These are phyloP conservation scores for Cladosporium velox DNA, from an alignment of 2,329 filamentous ascomycete species.

Conservation along the genomic window DNA sequence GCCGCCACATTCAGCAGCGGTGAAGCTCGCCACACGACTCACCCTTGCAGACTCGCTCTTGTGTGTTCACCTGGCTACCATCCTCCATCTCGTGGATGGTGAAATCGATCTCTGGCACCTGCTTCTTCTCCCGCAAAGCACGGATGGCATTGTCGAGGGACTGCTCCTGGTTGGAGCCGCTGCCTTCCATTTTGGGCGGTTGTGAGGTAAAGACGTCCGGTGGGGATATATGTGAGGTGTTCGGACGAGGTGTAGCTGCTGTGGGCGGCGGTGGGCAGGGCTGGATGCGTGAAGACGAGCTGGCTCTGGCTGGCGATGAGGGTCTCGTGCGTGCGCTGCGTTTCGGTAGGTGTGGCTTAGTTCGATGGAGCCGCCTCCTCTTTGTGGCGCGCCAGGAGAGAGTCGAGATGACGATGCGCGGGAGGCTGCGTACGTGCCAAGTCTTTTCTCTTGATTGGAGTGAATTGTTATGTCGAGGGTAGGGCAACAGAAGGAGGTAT, in stretches of 20 bases:
- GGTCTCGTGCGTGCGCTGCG: constrained; percentile 19
- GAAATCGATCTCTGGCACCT: constrained; percentile 96
- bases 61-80: constrained; percentile 88
- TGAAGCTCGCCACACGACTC: constrained; percentile 21
- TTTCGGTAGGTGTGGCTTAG: constrained; percentile 18
- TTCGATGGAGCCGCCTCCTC: constrained; percentile 16
- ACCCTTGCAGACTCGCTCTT: constrained; percentile 99
- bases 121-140: constrained; percentile 92
- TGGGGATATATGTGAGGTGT: neutral
- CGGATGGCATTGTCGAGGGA: constrained; percentile 83
- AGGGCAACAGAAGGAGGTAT: neutral
- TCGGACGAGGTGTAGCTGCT: neutral
- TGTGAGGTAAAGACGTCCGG: neutral
- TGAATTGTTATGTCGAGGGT: neutral
- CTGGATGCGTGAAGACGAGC: constrained; percentile 13
- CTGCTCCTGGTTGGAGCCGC: constrained; percentile 39
- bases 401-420: constrained; percentile 3
- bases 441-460: neutral
- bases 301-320: constrained; percentile 13
- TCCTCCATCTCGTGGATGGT: constrained; percentile 98
- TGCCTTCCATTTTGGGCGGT: constrained; percentile 35
- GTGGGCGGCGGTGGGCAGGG: constrained; percentile 8
- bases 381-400: constrained; percentile 10
- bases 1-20: neutral
- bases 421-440: neutral